Conservation (phyloP, 169 alveolate species). For the Besnoitia besnoiti region DNA sequence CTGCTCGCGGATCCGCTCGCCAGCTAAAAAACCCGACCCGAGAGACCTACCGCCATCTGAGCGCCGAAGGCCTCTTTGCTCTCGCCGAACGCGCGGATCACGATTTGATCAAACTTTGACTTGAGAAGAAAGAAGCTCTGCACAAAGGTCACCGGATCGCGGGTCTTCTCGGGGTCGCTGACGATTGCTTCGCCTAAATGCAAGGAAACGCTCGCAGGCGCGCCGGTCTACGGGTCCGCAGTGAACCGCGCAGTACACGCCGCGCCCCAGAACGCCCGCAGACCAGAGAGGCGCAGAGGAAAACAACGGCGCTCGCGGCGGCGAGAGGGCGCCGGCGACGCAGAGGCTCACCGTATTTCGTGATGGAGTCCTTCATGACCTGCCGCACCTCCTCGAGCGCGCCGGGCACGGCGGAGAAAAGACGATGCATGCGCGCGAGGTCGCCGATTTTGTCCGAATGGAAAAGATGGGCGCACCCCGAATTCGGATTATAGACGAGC, state of each 20-base stretch:
- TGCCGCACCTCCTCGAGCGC: conserved; percentile 10
- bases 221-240: too few relatives aligned
- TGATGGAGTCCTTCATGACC: conserved; percentile 5
- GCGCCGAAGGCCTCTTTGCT: conserved; percentile 19
- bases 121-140: background rate
- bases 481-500: background rate
- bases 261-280: too few relatives aligned
- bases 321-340: background rate
- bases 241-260: too few relatives aligned
- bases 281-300: too few relatives aligned
- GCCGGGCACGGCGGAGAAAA: background rate
- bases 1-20: too few relatives aligned
- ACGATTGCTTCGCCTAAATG: conserved; percentile 7
- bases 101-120: background rate
- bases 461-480: background rate
- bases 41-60: conserved; percentile 25
- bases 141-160: conserved; percentile 34
- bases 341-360: conserved; percentile 10
- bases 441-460: background rate
- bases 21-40: too few relatives aligned
- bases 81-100: conserved; percentile 33
- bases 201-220: background rate
- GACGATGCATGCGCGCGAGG: conserved; percentile 32
- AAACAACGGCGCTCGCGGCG: too few relatives aligned
- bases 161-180: conserved; percentile 5